phyloP scores from a whole-genome alignment of 768 basidiomycete species.

The Lactarius hatsudake region DNA sequence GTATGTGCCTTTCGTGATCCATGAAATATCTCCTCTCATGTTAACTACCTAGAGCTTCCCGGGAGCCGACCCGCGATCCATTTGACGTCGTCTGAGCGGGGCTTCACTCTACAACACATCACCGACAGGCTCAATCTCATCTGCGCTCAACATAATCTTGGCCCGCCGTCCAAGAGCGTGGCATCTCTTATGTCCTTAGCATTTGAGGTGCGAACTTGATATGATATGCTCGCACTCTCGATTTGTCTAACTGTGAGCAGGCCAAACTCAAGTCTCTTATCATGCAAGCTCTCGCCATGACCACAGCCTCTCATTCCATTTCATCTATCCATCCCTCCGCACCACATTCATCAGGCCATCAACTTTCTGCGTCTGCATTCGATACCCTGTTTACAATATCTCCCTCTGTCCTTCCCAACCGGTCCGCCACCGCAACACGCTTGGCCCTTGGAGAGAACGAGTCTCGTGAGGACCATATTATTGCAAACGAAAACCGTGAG shows the following conservation, averaged over 20 bases:
- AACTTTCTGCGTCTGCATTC: slow-evolving; percentile 68
- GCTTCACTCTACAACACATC: slow-evolving; percentile 73
- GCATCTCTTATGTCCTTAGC: slow-evolving; percentile 72
- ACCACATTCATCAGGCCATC: slow-evolving; percentile 35
- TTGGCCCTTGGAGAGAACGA: slow-evolving; percentile 58
- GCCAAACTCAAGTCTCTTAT: slow-evolving; percentile 83
- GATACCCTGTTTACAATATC: slow-evolving; percentile 75
- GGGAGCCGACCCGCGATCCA: slow-evolving; percentile 71
- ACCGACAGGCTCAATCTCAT: slow-evolving; percentile 79
- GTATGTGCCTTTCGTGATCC: slow-evolving; percentile 37
- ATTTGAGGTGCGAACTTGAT: slow-evolving; percentile 53
- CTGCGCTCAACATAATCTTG: slow-evolving; percentile 71
- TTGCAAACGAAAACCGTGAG: slow-evolving; percentile 55
- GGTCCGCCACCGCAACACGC: slow-evolving; percentile 73
- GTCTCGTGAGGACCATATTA: slow-evolving; percentile 52
- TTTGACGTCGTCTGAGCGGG: slow-evolving; percentile 69
- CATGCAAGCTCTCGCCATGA: slow-evolving; percentile 73
- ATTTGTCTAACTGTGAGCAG: slow-evolving; percentile 36
- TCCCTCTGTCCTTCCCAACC: slow-evolving; percentile 75
- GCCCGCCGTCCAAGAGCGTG: slow-evolving; percentile 57
- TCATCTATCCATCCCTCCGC: slow-evolving; percentile 66
- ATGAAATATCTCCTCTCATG: not conserved
- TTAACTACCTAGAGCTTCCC: slow-evolving; percentile 50
- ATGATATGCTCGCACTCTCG: not conserved
- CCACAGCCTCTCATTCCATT: slow-evolving; percentile 71